phyloP scores from a whole-genome alignment of 2,329 filamentous ascomycete genomes.

The Emergomyces orientalis region DNA sequence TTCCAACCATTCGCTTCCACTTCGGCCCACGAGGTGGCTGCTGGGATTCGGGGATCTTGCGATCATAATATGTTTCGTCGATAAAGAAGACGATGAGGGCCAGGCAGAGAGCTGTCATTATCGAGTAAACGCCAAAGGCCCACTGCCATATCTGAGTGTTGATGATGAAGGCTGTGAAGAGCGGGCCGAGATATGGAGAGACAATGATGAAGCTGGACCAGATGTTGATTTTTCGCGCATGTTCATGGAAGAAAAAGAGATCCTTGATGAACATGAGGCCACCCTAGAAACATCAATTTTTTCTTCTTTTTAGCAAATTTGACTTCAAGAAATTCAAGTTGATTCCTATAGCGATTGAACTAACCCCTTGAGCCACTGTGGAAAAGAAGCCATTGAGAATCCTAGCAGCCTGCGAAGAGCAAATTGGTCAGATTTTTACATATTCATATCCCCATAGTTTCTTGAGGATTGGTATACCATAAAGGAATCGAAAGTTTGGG shows the following conservation, averaged over 20 bases:
- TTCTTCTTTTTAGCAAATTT: not conserved
- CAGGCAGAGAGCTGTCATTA: constrained; percentile 26
- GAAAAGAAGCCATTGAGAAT: constrained; percentile 40
- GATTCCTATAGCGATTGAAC: constrained; percentile 6
- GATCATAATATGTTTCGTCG: constrained; percentile 34
- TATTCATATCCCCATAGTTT: not conserved
- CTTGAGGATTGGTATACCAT: constrained; percentile 19
- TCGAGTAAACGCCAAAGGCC: constrained; percentile 30
- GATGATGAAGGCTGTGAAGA: constrained; percentile 31
- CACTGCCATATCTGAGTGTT: constrained; percentile 29
- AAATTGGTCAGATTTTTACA: not conserved
- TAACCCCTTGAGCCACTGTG: constrained; percentile 32
- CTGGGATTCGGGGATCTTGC: constrained; percentile 22
- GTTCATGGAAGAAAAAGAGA: constrained; percentile 35
- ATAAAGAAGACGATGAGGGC: constrained; percentile 27
- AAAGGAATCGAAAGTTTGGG: constrained; percentile 31
- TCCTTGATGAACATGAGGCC: constrained; percentile 39
- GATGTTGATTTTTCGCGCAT: constrained; percentile 34
- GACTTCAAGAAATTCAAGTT: not conserved
- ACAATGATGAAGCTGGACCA: constrained; percentile 31
- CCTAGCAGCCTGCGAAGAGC: constrained; percentile 24
- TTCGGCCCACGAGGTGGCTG: constrained; percentile 26
- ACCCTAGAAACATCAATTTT: constrained; percentile 19
- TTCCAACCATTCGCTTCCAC: constrained; percentile 26
- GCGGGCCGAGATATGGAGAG: constrained; percentile 26